Base-by-base conservation (phyloP, 305 asterid genomes). In the Fraxinus velutina region DNA sequence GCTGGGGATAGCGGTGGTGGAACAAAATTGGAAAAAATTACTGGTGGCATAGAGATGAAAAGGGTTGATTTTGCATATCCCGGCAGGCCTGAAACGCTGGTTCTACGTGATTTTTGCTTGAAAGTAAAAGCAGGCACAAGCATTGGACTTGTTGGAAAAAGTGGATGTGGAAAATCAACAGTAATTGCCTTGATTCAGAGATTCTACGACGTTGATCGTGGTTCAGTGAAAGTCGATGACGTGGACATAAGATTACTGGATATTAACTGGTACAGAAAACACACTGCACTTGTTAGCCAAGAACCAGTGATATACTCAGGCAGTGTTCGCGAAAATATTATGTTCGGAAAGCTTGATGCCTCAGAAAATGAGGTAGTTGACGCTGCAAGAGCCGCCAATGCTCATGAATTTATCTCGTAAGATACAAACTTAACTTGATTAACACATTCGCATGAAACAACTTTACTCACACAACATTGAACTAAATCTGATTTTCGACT, bases 101-200 rank as follows among this genome's bases (percentile, higher is more conserved):
- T 91, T 19, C 72, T 94, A 17, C 88, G 84, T 0, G 93, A 92
- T 44, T 94, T 94, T 76, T 73, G 84, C 84, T 79, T 92, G 90
- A 93, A 91, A 66, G 91, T 94, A 81, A 87, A 90, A 78, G 89
- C 92, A 6, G 98, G 98, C 29, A 88, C 89, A 1, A 92, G 98
- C 89, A 81, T 88, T 52, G 97, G 98, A n/a, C 92, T 92, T 0
- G 97, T 92, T 0, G 98, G 98, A 5, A 91, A 77, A 85, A 94
- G 98, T 76, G 98, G 98, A 0, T 90, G 97, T 17, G 98, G 98
- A 30, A 94, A 94, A 83, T 94, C 98, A 6, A 94, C 98, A 2
- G 95, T 94, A 30, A 89, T 94, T 15, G 88, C 91, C 4, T 78
- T 94, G 80, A 83, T 92, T 55, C 95, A 92, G 84, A 89, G 98